These are phyloP conservation scores for Globisporangium paddicum DNA, from an alignment of 352 stramenopile genomes.

Conservation along the genomic window DNA sequence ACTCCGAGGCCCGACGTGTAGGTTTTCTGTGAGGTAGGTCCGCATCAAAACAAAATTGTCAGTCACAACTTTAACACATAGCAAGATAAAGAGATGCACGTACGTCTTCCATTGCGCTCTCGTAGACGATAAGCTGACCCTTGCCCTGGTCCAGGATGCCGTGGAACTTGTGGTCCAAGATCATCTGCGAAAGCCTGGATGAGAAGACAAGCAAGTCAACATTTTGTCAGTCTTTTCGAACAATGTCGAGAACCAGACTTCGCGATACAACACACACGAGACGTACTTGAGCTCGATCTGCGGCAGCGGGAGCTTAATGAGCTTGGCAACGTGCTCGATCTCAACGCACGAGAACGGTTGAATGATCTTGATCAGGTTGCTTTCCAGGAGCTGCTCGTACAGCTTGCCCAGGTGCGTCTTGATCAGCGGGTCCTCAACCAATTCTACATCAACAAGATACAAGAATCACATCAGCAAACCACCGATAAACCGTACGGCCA, in stretches of 20 bases:
- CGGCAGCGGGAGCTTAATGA: constrained; percentile 95
- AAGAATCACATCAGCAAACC: not conserved
- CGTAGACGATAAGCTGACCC: constrained; percentile 98
- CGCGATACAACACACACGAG: not conserved
- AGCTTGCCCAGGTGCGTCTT: constrained; percentile 96
- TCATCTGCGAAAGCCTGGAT: constrained; percentile 98
- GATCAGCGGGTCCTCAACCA: constrained; percentile 84
- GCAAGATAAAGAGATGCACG: no score
- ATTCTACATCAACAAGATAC: constrained; percentile 36
- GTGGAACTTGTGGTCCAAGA: constrained; percentile 98
- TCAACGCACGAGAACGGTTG: constrained; percentile 97
- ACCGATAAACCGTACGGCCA: no score
- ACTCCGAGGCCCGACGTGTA: constrained; percentile 93
- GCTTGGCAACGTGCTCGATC: constrained; percentile 94
- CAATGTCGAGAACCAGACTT: constrained; percentile 5
- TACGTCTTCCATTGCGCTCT: constrained; percentile 91
- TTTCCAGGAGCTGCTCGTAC: constrained; percentile 97
- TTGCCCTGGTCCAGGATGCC: constrained; percentile 99
- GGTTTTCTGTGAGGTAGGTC: constrained; percentile 57
- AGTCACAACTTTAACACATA: no score
- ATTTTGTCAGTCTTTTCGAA: not conserved
- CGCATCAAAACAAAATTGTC: constrained; percentile 1
- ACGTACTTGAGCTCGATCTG: constrained; percentile 85
- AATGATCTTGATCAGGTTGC: constrained; percentile 99
- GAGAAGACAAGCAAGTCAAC: not conserved